Evolutionary conservation across 768 basidiomycete species (phyloP).

Genomic region (Hypholoma fasciculare): DNA sequence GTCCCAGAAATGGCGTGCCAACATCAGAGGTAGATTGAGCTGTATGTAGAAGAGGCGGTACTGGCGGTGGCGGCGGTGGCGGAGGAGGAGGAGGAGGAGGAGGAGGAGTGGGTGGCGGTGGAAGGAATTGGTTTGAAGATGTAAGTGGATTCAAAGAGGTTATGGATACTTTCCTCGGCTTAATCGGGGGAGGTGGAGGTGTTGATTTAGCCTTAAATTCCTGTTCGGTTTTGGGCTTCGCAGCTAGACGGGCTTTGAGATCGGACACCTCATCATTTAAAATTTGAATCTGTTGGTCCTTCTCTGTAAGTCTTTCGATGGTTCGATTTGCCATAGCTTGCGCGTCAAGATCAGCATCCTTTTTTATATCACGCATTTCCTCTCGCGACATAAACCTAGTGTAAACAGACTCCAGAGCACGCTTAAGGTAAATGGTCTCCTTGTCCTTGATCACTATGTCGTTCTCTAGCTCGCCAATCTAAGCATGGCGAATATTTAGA

Average conservation of each 20-base stretch:
- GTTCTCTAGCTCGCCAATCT: slow-evolving; percentile 59
- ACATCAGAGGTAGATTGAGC: neutral
- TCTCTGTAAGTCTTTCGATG: slow-evolving; percentile 67
- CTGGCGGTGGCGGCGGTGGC: slow-evolving; percentile 17
- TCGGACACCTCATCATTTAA: slow-evolving; percentile 51
- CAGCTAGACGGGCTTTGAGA: slow-evolving; percentile 50
- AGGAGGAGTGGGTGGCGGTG: slow-evolving; percentile 61
- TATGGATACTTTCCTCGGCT: slow-evolving; percentile 26
- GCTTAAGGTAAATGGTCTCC: slow-evolving; percentile 74
- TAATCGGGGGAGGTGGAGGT: slow-evolving; percentile 55
- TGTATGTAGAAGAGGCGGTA: slow-evolving; percentile 50
- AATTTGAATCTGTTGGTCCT: slow-evolving; percentile 61
- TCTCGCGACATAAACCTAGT: slow-evolving; percentile 68
- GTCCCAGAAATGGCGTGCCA: neutral
- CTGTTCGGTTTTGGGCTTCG: slow-evolving; percentile 62
- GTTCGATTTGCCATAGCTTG: slow-evolving; percentile 68
- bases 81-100: slow-evolving; percentile 20
- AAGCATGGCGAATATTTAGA: slow-evolving; percentile 6
- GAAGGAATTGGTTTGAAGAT: slow-evolving; percentile 16
- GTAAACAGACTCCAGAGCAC: slow-evolving; percentile 86
- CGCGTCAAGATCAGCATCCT: slow-evolving; percentile 58
- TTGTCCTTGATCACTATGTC: slow-evolving; percentile 59
- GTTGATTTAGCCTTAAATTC: slow-evolving; percentile 69
- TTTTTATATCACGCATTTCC: slow-evolving; percentile 46
- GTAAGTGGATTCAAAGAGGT: slow-evolving; percentile 6